These are phyloP conservation scores for Huntiella moniliformis DNA, from an alignment of 2,329 filamentous ascomycete species.

Conservation along the genomic window DNA sequence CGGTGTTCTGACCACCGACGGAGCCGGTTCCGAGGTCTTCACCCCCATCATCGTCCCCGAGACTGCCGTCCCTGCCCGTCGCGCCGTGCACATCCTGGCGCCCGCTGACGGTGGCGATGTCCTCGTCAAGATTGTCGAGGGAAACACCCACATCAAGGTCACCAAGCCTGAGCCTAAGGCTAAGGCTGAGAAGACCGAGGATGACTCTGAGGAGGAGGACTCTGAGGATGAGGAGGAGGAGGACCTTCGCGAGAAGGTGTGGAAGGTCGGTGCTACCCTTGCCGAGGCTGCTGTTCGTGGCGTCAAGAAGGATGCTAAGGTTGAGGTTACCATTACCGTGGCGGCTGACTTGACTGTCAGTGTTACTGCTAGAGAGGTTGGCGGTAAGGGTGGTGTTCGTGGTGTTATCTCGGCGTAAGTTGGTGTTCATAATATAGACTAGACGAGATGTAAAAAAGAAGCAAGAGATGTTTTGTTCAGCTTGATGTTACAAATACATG, in stretches of 20 bases:
- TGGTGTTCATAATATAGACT: constrained; percentile 6
- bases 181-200: constrained; percentile 48
- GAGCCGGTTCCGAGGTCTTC: constrained; percentile 49
- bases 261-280: constrained; percentile 68
- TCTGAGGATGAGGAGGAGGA: constrained; percentile 59
- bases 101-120: constrained; percentile 74
- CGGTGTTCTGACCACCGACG: constrained; percentile 53
- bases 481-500: neutral
- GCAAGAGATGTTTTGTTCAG: neutral
- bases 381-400: constrained; percentile 67
- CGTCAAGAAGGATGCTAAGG: constrained; percentile 73
- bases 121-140: constrained; percentile 74
- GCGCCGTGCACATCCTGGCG: constrained; percentile 58
- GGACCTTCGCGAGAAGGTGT: constrained; percentile 75
- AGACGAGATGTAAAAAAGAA: constrained; percentile 12
- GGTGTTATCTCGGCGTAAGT: constrained; percentile 28
- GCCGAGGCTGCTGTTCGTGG: constrained; percentile 72
- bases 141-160: constrained; percentile 77
- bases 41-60: constrained; percentile 65
- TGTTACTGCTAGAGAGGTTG: constrained; percentile 68
- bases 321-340: constrained; percentile 87
- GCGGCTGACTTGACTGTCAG: constrained; percentile 60
- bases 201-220: constrained; percentile 29
- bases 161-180: constrained; percentile 68
- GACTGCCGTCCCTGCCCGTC: constrained; percentile 75